Evolutionary conservation across 441 rosid genomes (phyloP), one percentile per base, ranked within the genome.

Genomic region (Croton laevigatus): DNA sequence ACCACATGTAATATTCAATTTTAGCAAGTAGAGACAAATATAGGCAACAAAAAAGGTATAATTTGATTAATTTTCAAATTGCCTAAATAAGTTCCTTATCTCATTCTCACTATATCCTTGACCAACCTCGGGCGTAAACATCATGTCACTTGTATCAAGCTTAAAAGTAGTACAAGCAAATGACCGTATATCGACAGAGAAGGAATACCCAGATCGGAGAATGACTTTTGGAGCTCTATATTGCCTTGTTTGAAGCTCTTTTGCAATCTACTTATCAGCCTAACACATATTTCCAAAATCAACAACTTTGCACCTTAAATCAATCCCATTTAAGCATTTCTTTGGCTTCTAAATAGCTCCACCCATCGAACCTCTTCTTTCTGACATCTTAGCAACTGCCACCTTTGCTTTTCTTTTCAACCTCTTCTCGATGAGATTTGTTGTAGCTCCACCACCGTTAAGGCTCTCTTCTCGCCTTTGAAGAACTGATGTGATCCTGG

Each of bases 201-300:
- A 92, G 46, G 96, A 81, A 82, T 89, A 90, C 4, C 98, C 97
- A 0, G 99, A 77, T 66, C 74, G 86, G 48, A 94, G 76, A 64
- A 94, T 75, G 32, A 94, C 96, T 81, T 94, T 98, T 20, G 99
- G 99, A 79, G 99, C 97, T 86, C 99, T 82, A 65, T 94, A 94
- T 68, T 94, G 98, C 78, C 98, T 89, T 16, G 98, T 94, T 71
- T 94, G 99, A 71, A 94, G 92, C 73, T 94, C 99, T 71, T 82
- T 92, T 0, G 97, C 90, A 81, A 94, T 83, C 71, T 79, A 89
- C 84, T 85, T 92, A 83, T 86, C 86, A 17, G 86, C 91, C 97
- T 97, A 87, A 69, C 98, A 92, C 36, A 96, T 97, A 55, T 91
- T 94, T 34, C 99, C 99, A 77, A 92, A 94, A 85, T 94, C 99